Base-by-base conservation (phyloP, 2,329 filamentous ascomycete species). In the Diaporthe longicolla region DNA sequence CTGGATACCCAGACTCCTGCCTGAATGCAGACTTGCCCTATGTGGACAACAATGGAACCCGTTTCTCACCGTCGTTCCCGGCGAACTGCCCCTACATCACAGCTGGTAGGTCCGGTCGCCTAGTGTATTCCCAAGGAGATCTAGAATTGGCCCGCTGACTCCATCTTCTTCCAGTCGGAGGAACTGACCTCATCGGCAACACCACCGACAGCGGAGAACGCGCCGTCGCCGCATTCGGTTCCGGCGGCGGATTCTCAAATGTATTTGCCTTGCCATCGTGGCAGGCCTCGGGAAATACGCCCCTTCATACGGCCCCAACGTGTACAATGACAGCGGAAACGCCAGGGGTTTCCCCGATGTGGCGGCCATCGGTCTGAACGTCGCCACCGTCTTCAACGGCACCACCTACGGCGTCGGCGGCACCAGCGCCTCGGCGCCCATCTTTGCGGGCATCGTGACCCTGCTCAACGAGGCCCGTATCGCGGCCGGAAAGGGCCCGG, bases 401-500 rank as follows among this genome's bases (percentile, higher is more conserved):
- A 78, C 8, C 78, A 89, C 78, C 77, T 77, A 76, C 26, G 76
- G 75, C 21, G 76, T 80, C 32, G 85, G 84, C n/a, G 89, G 89
- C 15, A 89, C 87, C 5, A 87, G 85, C 32, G 88, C 90, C 43
- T 87, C 91, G 0, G 82, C 89, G 0, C 92, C 92, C 0, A 82
- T 89, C 0, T 89, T 90, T 32, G 88, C 89, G 0, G 88, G 85
- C 9, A 84, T 93, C 63, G 83, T 93, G 54, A 84, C 88, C 1
- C 85, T 93, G 5, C 82, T 93, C 72, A 93, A 93, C 77, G 91
- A 93, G 77, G 89, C 88, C 0, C 83, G 89, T 45, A 80, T 92
- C 24, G 81, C 85, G 0, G 82, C 81, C 9, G 87, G 87, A 7
- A 86, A 88, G 78, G 76, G 73, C 13, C 78, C 83, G 0, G 72